These are phyloP conservation scores for Suhomyces panamericanus DNA, from an alignment of 1,139 yeast genomes.

Conservation along the genomic window DNA sequence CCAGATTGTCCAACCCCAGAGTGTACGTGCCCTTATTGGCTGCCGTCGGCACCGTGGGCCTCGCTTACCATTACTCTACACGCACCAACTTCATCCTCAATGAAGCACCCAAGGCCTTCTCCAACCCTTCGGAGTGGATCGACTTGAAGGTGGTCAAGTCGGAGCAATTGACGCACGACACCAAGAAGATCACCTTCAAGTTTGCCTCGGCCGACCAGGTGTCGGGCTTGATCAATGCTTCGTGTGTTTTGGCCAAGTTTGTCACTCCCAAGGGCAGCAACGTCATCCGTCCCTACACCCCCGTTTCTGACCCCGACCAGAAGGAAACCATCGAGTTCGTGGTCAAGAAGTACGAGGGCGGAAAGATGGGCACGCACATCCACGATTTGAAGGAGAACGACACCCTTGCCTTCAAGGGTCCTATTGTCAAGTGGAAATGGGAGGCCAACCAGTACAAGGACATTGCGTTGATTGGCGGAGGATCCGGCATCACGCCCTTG, in stretches of 20 bases:
- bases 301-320: constrained; percentile 67
- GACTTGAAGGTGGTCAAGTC: constrained; percentile 69
- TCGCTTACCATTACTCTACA: constrained; percentile 46
- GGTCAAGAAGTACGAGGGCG: constrained; percentile 79
- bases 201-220: constrained; percentile 67
- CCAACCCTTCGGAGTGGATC: constrained; percentile 75
- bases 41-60: constrained; percentile 54
- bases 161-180: constrained; percentile 58
- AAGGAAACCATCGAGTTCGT: constrained; percentile 79
- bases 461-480: constrained; percentile 90
- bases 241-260: constrained; percentile 76
- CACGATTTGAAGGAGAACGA: constrained; percentile 74
- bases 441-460: constrained; percentile 78
- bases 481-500: constrained; percentile 94
- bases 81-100: constrained; percentile 34
- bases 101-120: constrained; percentile 58
- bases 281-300: constrained; percentile 97
- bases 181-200: constrained; percentile 70
- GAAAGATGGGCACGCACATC: constrained; percentile 81
- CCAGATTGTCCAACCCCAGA: constrained; percentile 28
- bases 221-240: constrained; percentile 81
- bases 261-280: constrained; percentile 82
- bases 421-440: constrained; percentile 91
- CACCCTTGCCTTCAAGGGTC: constrained; percentile 90
- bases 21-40: constrained; percentile 36